Percentiles rank a stretch among this genome's conserved stretches.
phyloP scores from a whole-genome alignment of 805 yeast species.

The Nakazawaea ambrosiae region DNA sequence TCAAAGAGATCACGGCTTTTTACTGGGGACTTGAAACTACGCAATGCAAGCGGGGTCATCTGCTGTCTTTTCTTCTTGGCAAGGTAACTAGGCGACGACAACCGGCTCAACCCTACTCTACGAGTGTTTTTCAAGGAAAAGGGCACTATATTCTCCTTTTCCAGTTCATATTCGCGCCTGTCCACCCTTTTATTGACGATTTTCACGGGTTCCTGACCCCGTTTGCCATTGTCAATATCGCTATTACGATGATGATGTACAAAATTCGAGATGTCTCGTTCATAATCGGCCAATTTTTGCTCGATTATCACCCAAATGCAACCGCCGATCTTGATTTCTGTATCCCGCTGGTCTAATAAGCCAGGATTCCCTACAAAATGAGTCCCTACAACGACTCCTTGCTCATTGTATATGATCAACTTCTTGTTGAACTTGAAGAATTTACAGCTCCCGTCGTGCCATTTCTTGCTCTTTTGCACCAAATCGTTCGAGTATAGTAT shows the following conservation, averaged over 20 bases:
- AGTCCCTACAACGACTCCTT: conserved; percentile 19
- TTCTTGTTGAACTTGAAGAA: conserved; percentile 43
- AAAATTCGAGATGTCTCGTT: conserved; percentile 28
- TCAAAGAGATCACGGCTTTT: too few species aligned
- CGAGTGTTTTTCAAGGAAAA: too few species aligned
- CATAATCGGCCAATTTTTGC: conserved; percentile 25
- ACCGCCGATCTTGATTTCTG: conserved; percentile 15
- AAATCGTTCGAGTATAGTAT: conserved; percentile 39
- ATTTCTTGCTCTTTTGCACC: conserved; percentile 37
- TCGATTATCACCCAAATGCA: conserved; percentile 25
- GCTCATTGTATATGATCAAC: conserved; percentile 32
- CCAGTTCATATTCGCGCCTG: too few species aligned
- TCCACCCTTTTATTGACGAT: not conserved
- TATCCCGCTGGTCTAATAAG: conserved; percentile 17
- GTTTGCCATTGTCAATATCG: not conserved
- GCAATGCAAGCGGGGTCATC: not conserved
- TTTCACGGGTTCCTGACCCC: not conserved
- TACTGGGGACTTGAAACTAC: not conserved
- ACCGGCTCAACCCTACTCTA: conserved; percentile 5
- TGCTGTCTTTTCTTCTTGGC: not conserved
- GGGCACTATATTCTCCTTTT: too few species aligned
- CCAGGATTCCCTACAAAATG: conserved; percentile 21
- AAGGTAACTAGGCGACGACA: conserved; percentile 4
- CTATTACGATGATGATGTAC: not conserved
- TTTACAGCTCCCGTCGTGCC: conserved; percentile 45